Conservation (phyloP, 306 rosid species). For the Cicer bijugum region DNA sequence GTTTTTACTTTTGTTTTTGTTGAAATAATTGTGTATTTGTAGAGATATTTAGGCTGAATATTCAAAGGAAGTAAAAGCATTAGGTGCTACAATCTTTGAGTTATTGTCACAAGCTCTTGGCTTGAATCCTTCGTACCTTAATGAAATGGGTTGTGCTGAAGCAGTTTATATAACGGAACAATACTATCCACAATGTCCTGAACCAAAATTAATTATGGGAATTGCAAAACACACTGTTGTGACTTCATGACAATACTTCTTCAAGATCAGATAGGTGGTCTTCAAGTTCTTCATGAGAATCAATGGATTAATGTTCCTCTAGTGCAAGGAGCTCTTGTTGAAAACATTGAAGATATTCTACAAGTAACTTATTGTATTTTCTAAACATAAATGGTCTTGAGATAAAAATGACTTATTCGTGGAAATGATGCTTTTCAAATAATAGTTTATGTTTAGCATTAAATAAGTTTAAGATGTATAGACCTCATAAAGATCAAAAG, state of each 20-base stretch:
- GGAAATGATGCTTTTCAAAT: neutral
- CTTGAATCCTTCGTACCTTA: conserved; percentile 35
- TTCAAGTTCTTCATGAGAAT: neutral
- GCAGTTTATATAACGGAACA: conserved; percentile 12
- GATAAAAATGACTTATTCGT: neutral
- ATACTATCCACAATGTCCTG: conserved; percentile 50
- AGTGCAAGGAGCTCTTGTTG: conserved; percentile 40
- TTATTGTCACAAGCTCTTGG: conserved; percentile 50
- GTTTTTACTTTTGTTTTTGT: too few relatives aligned
- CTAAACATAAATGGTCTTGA: neutral
- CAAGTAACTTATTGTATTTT: too few relatives aligned
- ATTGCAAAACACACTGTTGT: conserved; percentile 41
- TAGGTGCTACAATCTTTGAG: conserved; percentile 42
- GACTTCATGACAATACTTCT: conserved; percentile 52
- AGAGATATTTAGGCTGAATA: conserved; percentile 47
- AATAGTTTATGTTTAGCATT: neutral
- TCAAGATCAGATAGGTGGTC: conserved; percentile 61
- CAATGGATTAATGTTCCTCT: conserved; percentile 49
- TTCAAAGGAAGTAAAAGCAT: conserved; percentile 39
- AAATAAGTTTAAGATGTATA: neutral
- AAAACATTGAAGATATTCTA: neutral
- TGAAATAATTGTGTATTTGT: neutral
- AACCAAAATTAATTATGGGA: conserved; percentile 48
- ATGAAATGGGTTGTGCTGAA: conserved; percentile 39
- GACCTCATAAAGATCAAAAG: too few relatives aligned